Evolutionary conservation across 2,329 filamentous ascomycete genomes (phyloP).

Genomic region (Talaromyces sp.): DNA sequence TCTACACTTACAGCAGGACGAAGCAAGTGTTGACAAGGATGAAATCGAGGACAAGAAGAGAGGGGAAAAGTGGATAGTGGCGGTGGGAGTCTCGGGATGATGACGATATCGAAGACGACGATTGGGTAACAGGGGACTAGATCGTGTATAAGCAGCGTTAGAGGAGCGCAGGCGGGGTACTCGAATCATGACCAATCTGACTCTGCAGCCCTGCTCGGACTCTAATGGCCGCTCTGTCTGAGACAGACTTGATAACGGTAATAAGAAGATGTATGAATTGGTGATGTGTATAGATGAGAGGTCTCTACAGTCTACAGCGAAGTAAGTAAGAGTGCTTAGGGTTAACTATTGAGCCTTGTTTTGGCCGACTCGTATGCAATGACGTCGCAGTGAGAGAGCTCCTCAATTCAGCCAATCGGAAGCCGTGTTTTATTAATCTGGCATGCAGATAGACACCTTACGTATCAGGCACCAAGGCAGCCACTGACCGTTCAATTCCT

Average conservation of each 20-base stretch:
- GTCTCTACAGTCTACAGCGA: background rate
- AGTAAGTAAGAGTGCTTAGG: background rate
- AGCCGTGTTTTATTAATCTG: background rate
- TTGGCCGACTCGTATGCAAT: background rate
- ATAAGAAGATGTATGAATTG: background rate
- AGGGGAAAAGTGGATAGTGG: background rate
- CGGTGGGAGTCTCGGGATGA: background rate
- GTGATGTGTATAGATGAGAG: background rate
- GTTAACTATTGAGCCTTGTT: background rate
- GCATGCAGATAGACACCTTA: background rate
- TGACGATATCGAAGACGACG: background rate
- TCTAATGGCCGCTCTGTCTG: background rate
- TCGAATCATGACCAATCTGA: conserved; percentile 1
- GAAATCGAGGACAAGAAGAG: background rate
- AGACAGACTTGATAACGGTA: too few relatives aligned
- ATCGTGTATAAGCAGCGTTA: background rate
- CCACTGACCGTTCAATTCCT: background rate
- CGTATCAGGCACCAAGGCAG: background rate
- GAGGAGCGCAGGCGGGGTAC: background rate
- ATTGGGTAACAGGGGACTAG: conserved; percentile 5
- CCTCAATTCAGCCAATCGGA: background rate
- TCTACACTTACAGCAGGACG: conserved; percentile 10
- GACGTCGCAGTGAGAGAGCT: background rate
- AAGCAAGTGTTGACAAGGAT: background rate
- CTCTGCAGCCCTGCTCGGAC: background rate